A percentile compares a stretch with the other conserved stretches of the same genome.
Evolutionary conservation across 1,284 basidiomycete genomes (phyloP).

Genomic region (Trametes pubescens): DNA sequence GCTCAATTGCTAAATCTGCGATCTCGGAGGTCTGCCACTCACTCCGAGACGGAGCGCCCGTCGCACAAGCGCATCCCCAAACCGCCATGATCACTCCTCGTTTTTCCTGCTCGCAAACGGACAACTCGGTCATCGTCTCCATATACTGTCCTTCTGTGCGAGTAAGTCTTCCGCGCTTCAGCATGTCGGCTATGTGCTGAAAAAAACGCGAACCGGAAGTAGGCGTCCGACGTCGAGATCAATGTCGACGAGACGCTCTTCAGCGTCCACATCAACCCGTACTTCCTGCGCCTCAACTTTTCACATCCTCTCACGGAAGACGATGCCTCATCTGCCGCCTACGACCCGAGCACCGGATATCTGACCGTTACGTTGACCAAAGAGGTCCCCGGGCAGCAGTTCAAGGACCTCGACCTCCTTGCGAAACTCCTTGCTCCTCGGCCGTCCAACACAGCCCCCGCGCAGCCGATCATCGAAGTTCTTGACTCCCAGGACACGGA

Average conservation of each 20-base stretch:
- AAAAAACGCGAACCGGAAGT: conserved; percentile 40
- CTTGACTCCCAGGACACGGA: conserved; percentile 50
- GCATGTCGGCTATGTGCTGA: conserved; percentile 32
- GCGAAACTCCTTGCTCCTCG: conserved; percentile 77
- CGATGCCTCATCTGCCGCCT: conserved; percentile 71
- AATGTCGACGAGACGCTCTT: conserved; percentile 75
- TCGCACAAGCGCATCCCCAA: conserved; percentile 14
- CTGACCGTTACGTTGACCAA: conserved; percentile 77
- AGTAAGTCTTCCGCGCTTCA: conserved; percentile 53
- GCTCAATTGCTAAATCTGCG: conserved; percentile 17
- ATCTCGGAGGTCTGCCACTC: conserved; percentile 24
- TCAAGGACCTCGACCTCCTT: conserved; percentile 78
- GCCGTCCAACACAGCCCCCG: conserved; percentile 45
- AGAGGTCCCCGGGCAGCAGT: conserved; percentile 66
- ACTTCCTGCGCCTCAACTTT: conserved; percentile 82
- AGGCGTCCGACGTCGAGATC: conserved; percentile 84
- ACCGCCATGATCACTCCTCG: conserved; percentile 78
- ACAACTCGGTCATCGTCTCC: conserved; percentile 61
- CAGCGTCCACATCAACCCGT: conserved; percentile 81
- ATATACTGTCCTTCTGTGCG: conserved; percentile 82
- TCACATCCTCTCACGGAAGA: conserved; percentile 71
- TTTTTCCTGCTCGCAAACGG: conserved; percentile 79
- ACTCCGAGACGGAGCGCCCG: conserved; percentile 32
- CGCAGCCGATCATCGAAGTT: conserved; percentile 69
- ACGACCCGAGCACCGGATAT: conserved; percentile 76